Percentiles rank a stretch among this genome's conserved stretches.
phyloP scores from a whole-genome alignment of 768 basidiomycete species.

The Lactarius hengduanensis region DNA sequence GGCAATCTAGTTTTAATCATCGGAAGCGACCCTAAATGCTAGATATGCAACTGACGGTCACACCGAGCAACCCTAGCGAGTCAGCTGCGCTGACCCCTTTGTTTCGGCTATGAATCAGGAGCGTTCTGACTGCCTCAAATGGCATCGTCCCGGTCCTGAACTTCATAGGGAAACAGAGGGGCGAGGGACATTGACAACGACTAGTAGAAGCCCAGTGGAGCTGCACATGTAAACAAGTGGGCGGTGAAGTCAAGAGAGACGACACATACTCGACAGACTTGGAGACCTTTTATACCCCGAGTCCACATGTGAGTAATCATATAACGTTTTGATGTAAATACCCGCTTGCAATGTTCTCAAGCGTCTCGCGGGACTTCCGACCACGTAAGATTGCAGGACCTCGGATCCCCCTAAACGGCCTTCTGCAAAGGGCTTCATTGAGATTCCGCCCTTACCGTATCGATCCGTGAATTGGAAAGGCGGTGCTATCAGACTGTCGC shows the following conservation, averaged over 20 bases:
- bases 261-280: neutral
- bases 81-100: slow-evolving; percentile 23
- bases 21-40: neutral
- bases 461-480: slow-evolving; percentile 19
- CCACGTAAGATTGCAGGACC: slow-evolving; percentile 18
- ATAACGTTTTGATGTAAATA: slow-evolving; percentile 15
- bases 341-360: slow-evolving; percentile 12
- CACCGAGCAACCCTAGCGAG: slow-evolving; percentile 8
- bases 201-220: slow-evolving; percentile 6
- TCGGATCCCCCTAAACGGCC: slow-evolving; percentile 7
- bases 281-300: slow-evolving; percentile 23
- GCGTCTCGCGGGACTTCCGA: slow-evolving; percentile 13
- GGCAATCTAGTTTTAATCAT: neutral
- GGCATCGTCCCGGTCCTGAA: slow-evolving; percentile 20
- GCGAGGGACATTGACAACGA: slow-evolving; percentile 19
- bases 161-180: slow-evolving; percentile 20
- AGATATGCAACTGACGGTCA: neutral
- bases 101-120: slow-evolving; percentile 29
- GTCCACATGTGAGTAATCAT: slow-evolving; percentile 8
- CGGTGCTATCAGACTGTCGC: slow-evolving; percentile 6
- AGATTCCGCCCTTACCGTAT: slow-evolving; percentile 20
- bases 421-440: slow-evolving; percentile 12
- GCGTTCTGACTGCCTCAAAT: slow-evolving; percentile 11
- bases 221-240: neutral
- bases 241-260: neutral